A percentile compares a stretch with the other conserved stretches of the same genome.
phyloP scores from a whole-genome alignment of 148 eudicot species.

The Pouteria glomerata region DNA sequence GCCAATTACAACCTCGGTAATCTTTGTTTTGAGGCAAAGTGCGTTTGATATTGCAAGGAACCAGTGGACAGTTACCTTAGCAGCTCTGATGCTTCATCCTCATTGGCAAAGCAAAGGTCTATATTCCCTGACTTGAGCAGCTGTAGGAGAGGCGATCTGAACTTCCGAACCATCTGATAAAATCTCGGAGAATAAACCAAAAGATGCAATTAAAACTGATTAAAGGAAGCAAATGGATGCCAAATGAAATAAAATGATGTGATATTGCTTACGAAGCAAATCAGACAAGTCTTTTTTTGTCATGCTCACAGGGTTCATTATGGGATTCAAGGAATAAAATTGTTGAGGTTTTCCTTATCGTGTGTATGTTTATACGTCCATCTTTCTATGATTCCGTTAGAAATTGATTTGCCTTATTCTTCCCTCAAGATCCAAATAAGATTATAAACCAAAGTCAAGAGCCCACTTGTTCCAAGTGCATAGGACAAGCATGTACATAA shows the following conservation, averaged over 20 bases:
- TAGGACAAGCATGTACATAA: neutral
- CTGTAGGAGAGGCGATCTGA: slow-evolving; percentile 52
- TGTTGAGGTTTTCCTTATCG: neutral
- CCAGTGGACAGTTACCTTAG: slow-evolving; percentile 43
- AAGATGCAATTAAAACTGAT: too few relatives aligned
- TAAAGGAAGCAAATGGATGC: too few relatives aligned
- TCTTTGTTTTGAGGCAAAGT: too few relatives aligned
- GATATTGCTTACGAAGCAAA: neutral
- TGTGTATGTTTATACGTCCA: neutral
- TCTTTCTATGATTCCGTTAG: too few relatives aligned
- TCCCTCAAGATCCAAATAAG: neutral
- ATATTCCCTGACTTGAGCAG: slow-evolving; percentile 75
- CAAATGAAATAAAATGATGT: neutral
- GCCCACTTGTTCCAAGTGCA: neutral
- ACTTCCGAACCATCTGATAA: slow-evolving; percentile 79
- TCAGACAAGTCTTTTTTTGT: neutral
- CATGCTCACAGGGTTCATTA: neutral
- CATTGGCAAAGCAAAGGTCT: slow-evolving; percentile 98
- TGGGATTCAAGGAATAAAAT: neutral
- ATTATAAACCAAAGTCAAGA: neutral
- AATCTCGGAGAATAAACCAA: slow-evolving; percentile 2
- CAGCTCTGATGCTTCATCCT: slow-evolving; percentile 92
- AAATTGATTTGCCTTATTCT: neutral
- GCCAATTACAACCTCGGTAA: too few relatives aligned
- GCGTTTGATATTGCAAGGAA: neutral